These are phyloP conservation scores for Lactifluus pinguis DNA, from an alignment of 768 basidiomycete species.

Conservation along the genomic window DNA sequence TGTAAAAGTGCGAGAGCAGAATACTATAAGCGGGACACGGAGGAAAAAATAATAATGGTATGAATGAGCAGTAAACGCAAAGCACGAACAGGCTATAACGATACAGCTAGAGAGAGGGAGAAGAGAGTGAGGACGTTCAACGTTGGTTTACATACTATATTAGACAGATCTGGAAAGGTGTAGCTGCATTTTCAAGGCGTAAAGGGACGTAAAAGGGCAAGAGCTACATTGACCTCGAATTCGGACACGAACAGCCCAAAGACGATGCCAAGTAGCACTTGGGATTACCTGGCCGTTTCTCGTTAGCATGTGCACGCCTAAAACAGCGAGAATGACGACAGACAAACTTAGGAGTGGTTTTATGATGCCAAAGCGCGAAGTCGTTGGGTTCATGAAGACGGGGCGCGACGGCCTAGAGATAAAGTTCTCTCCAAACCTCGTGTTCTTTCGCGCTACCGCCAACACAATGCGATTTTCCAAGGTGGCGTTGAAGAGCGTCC, in stretches of 20 bases:
- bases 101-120: not conserved
- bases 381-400: not conserved
- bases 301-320: too few relatives aligned
- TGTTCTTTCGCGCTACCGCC: constrained; percentile 2
- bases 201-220: not conserved
- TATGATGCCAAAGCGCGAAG: not conserved
- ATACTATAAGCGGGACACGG: not conserved
- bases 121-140: too few relatives aligned
- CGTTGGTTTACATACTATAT: not conserved
- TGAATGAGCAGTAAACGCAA: not conserved
- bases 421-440: constrained; percentile 4
- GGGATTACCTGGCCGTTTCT: too few relatives aligned
- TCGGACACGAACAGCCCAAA: not conserved
- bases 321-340: not conserved
- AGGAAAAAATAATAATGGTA: not conserved
- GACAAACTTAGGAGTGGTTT: too few relatives aligned
- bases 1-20: not conserved
- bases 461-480: not conserved
- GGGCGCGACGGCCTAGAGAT: not conserved
- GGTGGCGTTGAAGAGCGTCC: constrained; percentile 11
- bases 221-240: not conserved
- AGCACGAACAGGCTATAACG: not conserved
- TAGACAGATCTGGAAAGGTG: not conserved
- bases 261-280: too few relatives aligned
- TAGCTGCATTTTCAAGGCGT: not conserved